phyloP scores from a whole-genome alignment of 371 early-diverging fungal genomes.

The Mortierella sp. region DNA sequence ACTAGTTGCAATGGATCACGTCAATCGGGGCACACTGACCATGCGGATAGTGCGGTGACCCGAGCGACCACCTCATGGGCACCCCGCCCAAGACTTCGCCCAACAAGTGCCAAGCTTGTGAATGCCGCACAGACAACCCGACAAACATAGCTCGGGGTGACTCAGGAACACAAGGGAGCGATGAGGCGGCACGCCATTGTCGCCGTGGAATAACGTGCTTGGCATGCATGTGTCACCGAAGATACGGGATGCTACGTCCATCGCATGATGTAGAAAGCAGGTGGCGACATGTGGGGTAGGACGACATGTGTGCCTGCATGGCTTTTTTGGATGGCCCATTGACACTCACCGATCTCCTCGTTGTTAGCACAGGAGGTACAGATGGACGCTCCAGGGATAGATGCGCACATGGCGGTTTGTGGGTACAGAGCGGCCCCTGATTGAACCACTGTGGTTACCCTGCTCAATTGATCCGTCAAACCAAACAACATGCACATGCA shows the following conservation, averaged over 20 bases:
- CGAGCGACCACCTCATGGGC: too few species aligned
- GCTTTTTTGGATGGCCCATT: neutral
- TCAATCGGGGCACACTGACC: too few species aligned
- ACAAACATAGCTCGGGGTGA: too few species aligned
- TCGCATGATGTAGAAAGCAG: neutral
- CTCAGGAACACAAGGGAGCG: neutral
- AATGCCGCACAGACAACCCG: constrained; percentile 12
- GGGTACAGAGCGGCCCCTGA: too few species aligned
- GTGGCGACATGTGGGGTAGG: too few species aligned
- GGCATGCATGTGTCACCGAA: neutral
- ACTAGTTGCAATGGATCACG: too few species aligned
- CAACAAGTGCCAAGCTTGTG: constrained; percentile 5
- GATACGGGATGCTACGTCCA: too few species aligned
- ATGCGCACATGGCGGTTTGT: too few species aligned
- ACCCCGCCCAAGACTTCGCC: constrained; percentile 2
- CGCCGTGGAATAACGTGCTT: constrained; percentile 16
- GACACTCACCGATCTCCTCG: neutral
- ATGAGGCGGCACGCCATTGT: constrained; percentile 1
- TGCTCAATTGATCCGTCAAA: neutral
- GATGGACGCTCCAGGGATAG: too few species aligned
- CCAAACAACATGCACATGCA: constrained; percentile 4
- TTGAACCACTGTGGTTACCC: neutral
- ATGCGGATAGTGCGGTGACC: too few species aligned
- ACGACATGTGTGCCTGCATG: too few species aligned
- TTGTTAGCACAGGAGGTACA: neutral